phyloP scores from a whole-genome alignment of 331 rosid genomes.

The Pyrus hybrid region DNA sequence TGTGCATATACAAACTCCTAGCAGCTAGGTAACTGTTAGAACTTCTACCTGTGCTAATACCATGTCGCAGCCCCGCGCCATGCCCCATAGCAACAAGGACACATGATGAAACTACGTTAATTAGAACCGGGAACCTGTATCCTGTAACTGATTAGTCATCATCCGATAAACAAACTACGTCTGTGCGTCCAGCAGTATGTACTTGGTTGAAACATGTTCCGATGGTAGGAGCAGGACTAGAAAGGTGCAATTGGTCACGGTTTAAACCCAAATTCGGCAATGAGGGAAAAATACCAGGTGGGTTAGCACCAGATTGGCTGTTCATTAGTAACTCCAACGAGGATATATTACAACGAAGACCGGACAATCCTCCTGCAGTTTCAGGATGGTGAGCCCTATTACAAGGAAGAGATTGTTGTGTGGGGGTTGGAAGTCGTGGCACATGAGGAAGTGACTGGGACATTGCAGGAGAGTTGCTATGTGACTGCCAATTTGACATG shows the following conservation, averaged over 20 bases:
- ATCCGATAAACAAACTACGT: constrained; percentile 73
- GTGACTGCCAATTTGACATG: constrained; percentile 31
- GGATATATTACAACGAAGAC: constrained; percentile 8
- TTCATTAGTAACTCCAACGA: constrained; percentile 22
- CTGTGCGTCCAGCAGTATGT: constrained; percentile 10
- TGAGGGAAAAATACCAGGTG: constrained; percentile 4
- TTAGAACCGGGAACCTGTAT: background rate
- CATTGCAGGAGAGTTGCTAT: constrained; percentile 13
- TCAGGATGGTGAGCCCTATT: constrained; percentile 13
- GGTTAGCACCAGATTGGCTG: constrained; percentile 20
- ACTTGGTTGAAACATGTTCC: constrained; percentile 19
- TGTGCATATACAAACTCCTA: background rate
- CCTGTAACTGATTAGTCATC: constrained; percentile 42
- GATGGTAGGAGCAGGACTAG: constrained; percentile 7
- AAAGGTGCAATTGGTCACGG: constrained; percentile 3
- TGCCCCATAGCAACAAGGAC: background rate
- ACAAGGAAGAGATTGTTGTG: constrained; percentile 19
- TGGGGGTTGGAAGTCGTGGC: constrained; percentile 10
- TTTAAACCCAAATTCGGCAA: constrained; percentile 4
- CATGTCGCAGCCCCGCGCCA: background rate
- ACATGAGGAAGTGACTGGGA: constrained; percentile 8
- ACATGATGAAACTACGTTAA: no score
- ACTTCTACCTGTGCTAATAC: background rate
- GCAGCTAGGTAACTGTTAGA: background rate
- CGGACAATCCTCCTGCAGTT: constrained; percentile 13